Conservation (phyloP, 345 rosid genomes). For the Eucalyptus regnans region DNA sequence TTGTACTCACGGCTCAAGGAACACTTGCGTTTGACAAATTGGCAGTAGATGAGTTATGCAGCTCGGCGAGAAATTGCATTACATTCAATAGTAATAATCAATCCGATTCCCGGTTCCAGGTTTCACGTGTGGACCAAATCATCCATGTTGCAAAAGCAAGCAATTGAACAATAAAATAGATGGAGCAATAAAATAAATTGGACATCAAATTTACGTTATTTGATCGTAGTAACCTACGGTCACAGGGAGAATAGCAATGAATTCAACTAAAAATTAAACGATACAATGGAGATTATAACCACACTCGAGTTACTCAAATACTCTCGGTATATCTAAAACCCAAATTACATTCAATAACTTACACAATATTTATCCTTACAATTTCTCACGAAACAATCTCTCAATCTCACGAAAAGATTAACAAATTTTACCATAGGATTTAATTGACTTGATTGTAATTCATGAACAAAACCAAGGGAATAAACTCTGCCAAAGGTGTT, state of each 20-base stretch:
- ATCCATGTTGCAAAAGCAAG: background rate
- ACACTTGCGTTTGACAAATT: background rate
- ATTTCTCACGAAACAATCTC: fast-evolving
- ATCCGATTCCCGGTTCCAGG: fast-evolving
- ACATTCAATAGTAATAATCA: background rate
- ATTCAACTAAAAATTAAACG: fast-evolving
- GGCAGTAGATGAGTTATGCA: background rate
- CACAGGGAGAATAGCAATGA: fast-evolving
- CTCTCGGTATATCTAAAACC: fast-evolving
- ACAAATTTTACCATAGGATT: too few species aligned
- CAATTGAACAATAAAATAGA: too few species aligned
- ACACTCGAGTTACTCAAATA: too few species aligned
- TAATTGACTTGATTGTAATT: too few species aligned
- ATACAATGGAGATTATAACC: fast-evolving
- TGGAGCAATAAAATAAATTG: too few species aligned
- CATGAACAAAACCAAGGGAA: too few species aligned
- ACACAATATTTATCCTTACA: too few species aligned
- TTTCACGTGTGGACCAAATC: background rate
- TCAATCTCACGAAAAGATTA: too few species aligned
- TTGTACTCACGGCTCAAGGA: background rate
- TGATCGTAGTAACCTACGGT: fast-evolving
- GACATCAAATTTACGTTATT: fast-evolving
- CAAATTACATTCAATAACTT: too few species aligned
- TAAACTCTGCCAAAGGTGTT: too few species aligned
- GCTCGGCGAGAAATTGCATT: background rate